Percentiles rank a stretch among this genome's conserved stretches.
Conservation (phyloP, 331 rosid genomes). For the Cydonia oblonga region DNA sequence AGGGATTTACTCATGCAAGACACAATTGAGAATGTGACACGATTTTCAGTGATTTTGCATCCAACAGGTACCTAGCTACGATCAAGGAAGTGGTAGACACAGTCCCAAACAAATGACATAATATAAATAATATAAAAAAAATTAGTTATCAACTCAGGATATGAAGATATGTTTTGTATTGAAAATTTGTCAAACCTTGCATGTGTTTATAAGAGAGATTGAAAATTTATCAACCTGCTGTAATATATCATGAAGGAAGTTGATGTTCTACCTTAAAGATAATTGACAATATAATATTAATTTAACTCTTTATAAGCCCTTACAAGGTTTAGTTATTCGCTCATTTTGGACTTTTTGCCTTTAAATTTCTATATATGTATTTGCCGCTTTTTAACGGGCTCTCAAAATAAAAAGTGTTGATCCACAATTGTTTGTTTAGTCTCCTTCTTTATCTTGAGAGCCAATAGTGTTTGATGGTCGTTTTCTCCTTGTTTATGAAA, state of each 20-base stretch:
- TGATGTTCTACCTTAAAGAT: too few species aligned
- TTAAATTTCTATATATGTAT: not conserved
- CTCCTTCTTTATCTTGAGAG: not conserved
- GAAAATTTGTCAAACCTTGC: not conserved
- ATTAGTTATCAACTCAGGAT: not conserved
- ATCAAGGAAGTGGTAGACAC: not conserved
- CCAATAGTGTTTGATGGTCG: not conserved
- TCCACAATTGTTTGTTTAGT: not conserved
- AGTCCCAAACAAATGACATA: not conserved
- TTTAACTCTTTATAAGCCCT: not conserved
- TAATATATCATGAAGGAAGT: too few species aligned
- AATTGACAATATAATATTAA: too few species aligned
- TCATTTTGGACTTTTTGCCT: not conserved
- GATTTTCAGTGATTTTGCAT: not conserved
- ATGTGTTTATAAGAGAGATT: not conserved
- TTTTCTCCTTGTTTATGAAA: not conserved
- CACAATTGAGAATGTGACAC: not conserved
- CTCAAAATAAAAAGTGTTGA: not conserved
- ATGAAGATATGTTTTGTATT: not conserved
- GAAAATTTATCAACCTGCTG: fast-evolving
- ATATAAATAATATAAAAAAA: too few species aligned
- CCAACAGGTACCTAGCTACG: not conserved
- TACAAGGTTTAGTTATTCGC: fast-evolving
- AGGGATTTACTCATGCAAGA: not conserved
- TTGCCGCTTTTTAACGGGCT: not conserved